Evolutionary conservation across 805 yeast species (phyloP), one percentile per base, ranked within the genome.

Genomic region (Wickerhamomyces canadensis): DNA sequence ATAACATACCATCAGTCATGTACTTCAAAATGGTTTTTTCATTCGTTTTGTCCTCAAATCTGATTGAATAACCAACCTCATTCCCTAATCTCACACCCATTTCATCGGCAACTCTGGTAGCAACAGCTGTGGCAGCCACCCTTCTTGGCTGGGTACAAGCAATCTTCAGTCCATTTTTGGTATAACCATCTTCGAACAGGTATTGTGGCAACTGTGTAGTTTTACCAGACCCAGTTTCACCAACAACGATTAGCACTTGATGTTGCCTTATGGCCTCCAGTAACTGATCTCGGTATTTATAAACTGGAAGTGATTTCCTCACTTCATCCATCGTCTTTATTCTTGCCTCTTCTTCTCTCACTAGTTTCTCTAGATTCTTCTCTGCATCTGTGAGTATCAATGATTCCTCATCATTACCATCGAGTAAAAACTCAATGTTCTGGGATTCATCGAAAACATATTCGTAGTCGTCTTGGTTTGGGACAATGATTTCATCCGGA

Each of bases 61-160:
- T 69, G 37, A 91, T 75, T 5, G 82, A 72, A 54, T 91, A 91
- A 8, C 98, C 98, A 6, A 93, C 98, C 48, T 81, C 80, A 13
- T 75, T 67, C 0, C 98, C 98, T n/a, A 91, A 50, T n/a, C 65
- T 58, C 1, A 79, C 79, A 7, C 81, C 81, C 70, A 86, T 79
- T 60, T 91, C 98, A 32, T 85, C 87, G 0, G 97, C 88, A 1
- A 91, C 98, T 52, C 98, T 74, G 2, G 82, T 60, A 0, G 98
- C 96, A 33, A 88, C 95, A 33, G 86, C 80, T 36, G 78, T 83
- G 1, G 98, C 98, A 0, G 98, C 98, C 8, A 91, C 97, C 52
- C 98, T 70, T 51, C 98, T 74, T 0, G 98, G 98, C 58, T 89
- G 97, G 0, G 97, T 89, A 50, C 95, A 86, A 1, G 88, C 96